Percentiles rank a stretch among this genome's conserved stretches.
Conservation (phyloP, 805 yeast species). For the Candida michaelii region DNA sequence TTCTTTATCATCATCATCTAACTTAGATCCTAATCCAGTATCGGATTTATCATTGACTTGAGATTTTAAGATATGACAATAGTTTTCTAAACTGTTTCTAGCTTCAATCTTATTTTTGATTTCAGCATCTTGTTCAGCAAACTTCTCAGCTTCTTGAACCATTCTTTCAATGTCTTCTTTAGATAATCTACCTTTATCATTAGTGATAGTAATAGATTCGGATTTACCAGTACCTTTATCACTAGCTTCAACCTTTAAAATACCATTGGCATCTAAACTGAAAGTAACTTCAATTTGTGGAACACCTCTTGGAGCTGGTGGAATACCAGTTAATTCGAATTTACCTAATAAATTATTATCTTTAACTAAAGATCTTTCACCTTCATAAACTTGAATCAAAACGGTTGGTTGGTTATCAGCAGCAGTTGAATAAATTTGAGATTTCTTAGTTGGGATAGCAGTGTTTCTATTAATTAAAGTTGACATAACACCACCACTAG, state of each 20-base stretch:
- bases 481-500: conserved; percentile 99
- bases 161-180: conserved; percentile 96
- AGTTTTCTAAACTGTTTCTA: conserved; percentile 47
- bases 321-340: conserved; percentile 96
- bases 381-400: conserved; percentile 98
- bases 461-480: conserved; percentile 99
- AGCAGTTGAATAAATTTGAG: conserved; percentile 98
- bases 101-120: conserved; percentile 43
- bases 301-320: conserved; percentile 98
- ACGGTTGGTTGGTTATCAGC: conserved; percentile 99
- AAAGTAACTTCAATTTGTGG: conserved; percentile 99
- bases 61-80: conserved; percentile 48
- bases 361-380: conserved; percentile 98
- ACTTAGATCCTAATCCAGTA: conserved; percentile 64
- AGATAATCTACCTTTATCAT: conserved; percentile 98
- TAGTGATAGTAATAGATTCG: conserved; percentile 97
- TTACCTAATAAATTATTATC: conserved; percentile 98
- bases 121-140: conserved; percentile 47
- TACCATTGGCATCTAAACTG: conserved; percentile 99
- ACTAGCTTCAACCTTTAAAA: conserved; percentile 97
- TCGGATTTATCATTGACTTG: conserved; percentile 37
- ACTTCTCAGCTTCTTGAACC: conserved; percentile 98
- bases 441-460: conserved; percentile 98
- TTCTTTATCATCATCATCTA: conserved; percentile 90
- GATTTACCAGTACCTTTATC: conserved; percentile 99